These are phyloP conservation scores for Grosmannia clavigera DNA, from an alignment of 2,329 filamentous ascomycete species.

Conservation along the genomic window DNA sequence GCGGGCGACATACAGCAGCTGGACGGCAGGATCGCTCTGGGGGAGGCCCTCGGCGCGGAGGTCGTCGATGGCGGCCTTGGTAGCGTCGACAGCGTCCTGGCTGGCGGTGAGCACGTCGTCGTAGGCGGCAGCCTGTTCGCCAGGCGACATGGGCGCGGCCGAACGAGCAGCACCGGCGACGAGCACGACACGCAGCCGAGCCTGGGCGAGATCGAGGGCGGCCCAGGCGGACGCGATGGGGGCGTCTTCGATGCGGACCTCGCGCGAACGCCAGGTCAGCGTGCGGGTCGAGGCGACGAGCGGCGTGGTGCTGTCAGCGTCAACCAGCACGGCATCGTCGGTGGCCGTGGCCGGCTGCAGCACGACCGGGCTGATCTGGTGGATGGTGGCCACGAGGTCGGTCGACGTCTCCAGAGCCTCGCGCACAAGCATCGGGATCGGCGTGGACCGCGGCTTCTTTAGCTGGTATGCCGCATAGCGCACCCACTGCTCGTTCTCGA, in stretches of 20 bases:
- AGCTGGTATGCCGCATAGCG: conserved; percentile 90
- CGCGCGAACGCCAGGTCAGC: conserved; percentile 74
- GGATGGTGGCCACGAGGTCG: conserved; percentile 50
- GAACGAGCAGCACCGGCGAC: conserved; percentile 24
- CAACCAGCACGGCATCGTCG: conserved; percentile 13
- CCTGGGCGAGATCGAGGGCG: conserved; percentile 46
- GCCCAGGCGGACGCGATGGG: conserved; percentile 78
- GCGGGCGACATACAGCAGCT: conserved; percentile 81
- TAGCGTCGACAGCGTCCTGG: conserved; percentile 88
- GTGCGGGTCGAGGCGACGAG: conserved; percentile 50
- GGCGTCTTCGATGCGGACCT: conserved; percentile 83
- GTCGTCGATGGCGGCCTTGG: conserved; percentile 87
- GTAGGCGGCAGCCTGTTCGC: conserved; percentile 73
- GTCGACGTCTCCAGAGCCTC: conserved; percentile 52
- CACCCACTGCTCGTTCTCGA: conserved; percentile 84
- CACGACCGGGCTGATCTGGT: conserved; percentile 55
- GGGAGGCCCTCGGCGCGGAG: conserved; percentile 70
- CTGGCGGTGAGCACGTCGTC: conserved; percentile 82
- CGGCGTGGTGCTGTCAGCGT: conserved; percentile 5
- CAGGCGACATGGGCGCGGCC: conserved; percentile 31
- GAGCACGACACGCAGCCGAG: conserved; percentile 35
- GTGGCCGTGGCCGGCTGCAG: conserved; percentile 41
- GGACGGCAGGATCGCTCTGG: conserved; percentile 76
- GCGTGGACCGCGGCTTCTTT: conserved; percentile 73
- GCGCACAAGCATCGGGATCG: conserved; percentile 66